A percentile compares a stretch with the other conserved stretches of the same genome.
Conservation (phyloP, 1,284 basidiomycete species). For the Cryptococcus floricola region DNA sequence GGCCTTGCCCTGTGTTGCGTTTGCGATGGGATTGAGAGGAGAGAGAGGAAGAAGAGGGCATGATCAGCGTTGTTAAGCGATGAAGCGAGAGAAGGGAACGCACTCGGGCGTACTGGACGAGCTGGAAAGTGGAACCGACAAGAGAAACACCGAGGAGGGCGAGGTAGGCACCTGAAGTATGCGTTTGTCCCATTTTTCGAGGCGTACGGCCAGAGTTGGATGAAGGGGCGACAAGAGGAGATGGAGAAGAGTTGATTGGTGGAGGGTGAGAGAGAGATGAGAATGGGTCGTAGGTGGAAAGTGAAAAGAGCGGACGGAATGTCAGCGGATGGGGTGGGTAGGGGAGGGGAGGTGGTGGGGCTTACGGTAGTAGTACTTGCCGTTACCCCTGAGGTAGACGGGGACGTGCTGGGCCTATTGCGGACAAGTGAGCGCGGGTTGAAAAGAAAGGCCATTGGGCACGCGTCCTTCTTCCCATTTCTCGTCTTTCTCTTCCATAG, state of each 20-base stretch:
- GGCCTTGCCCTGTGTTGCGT: no score
- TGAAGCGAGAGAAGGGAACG: conserved; percentile 11
- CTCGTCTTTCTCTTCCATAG: not conserved
- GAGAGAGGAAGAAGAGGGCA: no score
- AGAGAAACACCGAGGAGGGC: conserved; percentile 39
- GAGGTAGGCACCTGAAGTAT: conserved; percentile 40
- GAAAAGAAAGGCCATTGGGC: not conserved
- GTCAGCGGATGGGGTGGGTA: not conserved
- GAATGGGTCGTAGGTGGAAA: not conserved
- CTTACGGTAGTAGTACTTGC: conserved; percentile 46
- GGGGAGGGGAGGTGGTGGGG: conserved; percentile 1
- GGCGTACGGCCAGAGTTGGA: not conserved
- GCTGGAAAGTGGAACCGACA: conserved; percentile 35
- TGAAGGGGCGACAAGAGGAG: not conserved
- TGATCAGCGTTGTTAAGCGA: no score
- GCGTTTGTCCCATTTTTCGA: not conserved
- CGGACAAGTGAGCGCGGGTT: not conserved
- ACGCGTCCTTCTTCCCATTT: not conserved
- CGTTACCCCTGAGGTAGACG: conserved; percentile 42
- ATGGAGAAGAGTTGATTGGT: not conserved
- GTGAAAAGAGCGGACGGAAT: no score
- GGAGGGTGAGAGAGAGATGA: not conserved
- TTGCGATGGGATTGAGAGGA: no score
- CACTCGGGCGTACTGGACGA: conserved; percentile 44
- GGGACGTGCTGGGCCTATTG: conserved; percentile 33